These are phyloP conservation scores for Sesbania bispinosa DNA, from an alignment of 306 rosid species.

Conservation along the genomic window DNA sequence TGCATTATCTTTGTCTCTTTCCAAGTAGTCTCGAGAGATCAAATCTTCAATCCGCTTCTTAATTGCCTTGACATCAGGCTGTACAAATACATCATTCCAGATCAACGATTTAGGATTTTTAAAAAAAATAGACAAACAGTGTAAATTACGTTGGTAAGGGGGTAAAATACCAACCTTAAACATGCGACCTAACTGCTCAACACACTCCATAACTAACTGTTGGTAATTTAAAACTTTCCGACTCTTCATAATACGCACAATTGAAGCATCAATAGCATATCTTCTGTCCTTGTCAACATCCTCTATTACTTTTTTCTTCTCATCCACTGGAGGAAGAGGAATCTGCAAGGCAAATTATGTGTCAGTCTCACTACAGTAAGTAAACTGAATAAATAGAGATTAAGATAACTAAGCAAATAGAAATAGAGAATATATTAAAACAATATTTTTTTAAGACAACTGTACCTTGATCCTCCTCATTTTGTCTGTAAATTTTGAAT, in stretches of 20 bases:
- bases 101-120: neutral
- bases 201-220: constrained; percentile 87
- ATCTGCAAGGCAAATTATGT: constrained; percentile 40
- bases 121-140: neutral
- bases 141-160: neutral
- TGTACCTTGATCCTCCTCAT: constrained; percentile 93
- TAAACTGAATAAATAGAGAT: neutral
- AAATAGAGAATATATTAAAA: neutral
- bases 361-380: neutral
- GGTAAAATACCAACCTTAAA: constrained; percentile 57
- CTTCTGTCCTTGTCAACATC: constrained; percentile 95
- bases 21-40: constrained; percentile 91
- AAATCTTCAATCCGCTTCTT: constrained; percentile 93
- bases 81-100: constrained; percentile 25
- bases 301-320: constrained; percentile 86
- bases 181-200: constrained; percentile 90
- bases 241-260: constrained; percentile 92
- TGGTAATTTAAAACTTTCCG: constrained; percentile 78
- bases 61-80: constrained; percentile 93
- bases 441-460: neutral
- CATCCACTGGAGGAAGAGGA: constrained; percentile 97
- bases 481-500: constrained; percentile 81
- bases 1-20: constrained; percentile 88
- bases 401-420: neutral
- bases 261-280: constrained; percentile 92